phyloP scores from a whole-genome alignment of 805 yeast genomes.

The Hanseniaspora mollemarum region DNA sequence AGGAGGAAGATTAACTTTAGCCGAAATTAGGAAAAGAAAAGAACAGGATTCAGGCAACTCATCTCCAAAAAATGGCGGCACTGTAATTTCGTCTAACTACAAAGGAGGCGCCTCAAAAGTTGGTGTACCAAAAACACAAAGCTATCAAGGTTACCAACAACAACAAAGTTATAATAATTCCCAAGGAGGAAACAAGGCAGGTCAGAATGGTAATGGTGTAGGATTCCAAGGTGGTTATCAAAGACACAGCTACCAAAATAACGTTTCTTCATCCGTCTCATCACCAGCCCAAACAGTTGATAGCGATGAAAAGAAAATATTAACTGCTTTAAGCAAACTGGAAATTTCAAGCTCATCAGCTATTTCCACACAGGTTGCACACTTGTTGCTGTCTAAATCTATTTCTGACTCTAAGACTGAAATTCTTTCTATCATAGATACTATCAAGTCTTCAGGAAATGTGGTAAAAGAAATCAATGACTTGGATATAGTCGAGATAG shows the following conservation, averaged over 20 bases:
- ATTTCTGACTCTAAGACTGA: constrained; percentile 26
- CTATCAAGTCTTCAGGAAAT: constrained; percentile 19
- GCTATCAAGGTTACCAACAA: constrained; percentile 6
- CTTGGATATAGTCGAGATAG: constrained; percentile 54
- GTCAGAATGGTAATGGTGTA: too few relatives aligned
- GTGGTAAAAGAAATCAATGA: constrained; percentile 35
- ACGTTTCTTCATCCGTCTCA: constrained; percentile 39
- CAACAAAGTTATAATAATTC: constrained; percentile 3
- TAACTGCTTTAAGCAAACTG: constrained; percentile 5
- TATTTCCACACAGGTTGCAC: constrained; percentile 5
- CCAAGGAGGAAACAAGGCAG: constrained; percentile 7
- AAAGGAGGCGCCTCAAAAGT: constrained; percentile 16
- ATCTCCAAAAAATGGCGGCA: neutral
- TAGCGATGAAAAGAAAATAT: neutral
- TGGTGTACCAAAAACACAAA: constrained; percentile 14
- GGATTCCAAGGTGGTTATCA: constrained; percentile 10
- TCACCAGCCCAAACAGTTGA: neutral
- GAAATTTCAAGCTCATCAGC: constrained; percentile 2
- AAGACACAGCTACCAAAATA: constrained; percentile 8
- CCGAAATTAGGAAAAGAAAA: constrained; percentile 15
- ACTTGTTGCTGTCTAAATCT: constrained; percentile 13
- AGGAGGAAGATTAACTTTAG: constrained; percentile 13
- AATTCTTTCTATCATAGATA: constrained; percentile 4
- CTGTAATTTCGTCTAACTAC: neutral
- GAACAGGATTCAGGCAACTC: constrained; percentile 7